Base-by-base conservation (phyloP, 495 filamentous ascomycete species). In the Neurospora pannonica region DNA sequence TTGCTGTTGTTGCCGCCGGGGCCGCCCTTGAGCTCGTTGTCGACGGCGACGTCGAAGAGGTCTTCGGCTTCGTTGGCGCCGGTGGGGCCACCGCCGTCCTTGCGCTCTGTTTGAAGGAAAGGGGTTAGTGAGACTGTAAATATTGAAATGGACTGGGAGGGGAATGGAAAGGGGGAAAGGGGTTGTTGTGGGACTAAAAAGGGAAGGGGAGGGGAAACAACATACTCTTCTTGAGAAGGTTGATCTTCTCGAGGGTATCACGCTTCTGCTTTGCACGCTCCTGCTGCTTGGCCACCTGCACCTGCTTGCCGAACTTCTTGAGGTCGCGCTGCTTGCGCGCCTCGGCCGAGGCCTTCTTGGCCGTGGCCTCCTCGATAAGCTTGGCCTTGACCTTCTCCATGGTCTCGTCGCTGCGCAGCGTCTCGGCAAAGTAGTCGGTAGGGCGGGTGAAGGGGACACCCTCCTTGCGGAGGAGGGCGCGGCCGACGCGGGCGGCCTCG, bases 231-330 rank as follows among this genome's bases (percentile, higher is more conserved):
- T 99, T 99, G 80, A 99, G 82, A 31, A 88, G 83, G 83, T 93
- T 93, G 79, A 99, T 97, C 89, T 97, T 98, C 76, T 97, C 96
- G 78, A 98, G 82, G 17, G 92, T 93, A 76, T 96, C 92, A 78
- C 90, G 90, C 91, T 97, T 97, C 82, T 90, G 91, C 88, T 94
- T 97, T 70, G 90, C 89, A 36, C 96, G 84, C 87, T 98, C 95
- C 84, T 97, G 95, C 85, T 95, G 81, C 88, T 97, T 98, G 75
- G 94, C 94, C 76, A 97, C 90, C 87, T 99, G 96, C 75, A 98
- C 96, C 85, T 97, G 93, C 86, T 99, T 99, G 76, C 96, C 96
- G 84, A 98, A 99, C 84, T 98, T 98, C 91, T 97, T 98, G 76
- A 98, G 86, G 84, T 99, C 96, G 74, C 96, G 87, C 87, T 93